Conservation (phyloP, 805 yeast species). For the Jamesozyma piceae region DNA sequence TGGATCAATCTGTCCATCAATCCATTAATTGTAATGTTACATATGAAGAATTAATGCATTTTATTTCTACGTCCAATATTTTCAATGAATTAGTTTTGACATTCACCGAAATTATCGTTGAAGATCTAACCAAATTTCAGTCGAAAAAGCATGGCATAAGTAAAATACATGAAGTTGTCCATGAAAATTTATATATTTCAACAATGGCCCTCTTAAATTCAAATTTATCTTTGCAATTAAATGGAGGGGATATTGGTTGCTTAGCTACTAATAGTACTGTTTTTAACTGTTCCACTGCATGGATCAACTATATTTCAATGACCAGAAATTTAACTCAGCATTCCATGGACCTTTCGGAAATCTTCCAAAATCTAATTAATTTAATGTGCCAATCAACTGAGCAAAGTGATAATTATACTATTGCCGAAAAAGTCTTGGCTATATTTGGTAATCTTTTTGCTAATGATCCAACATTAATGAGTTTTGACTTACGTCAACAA, state of each 20-base stretch:
- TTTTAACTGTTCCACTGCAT: conserved; percentile 22
- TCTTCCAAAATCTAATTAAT: conserved; percentile 22
- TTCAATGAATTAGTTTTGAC: conserved; percentile 20
- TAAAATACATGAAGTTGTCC: conserved; percentile 25
- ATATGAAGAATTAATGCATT: conserved; percentile 19
- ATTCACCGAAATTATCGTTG: conserved; percentile 28
- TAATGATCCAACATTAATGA: conserved; percentile 24
- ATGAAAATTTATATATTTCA: conserved; percentile 26
- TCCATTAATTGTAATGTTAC: conserved; percentile 13
- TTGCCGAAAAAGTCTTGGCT: conserved; percentile 20
- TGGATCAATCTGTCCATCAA: conserved; percentile 6
- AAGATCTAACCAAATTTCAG: conserved; percentile 28
- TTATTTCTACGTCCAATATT: conserved; percentile 15
- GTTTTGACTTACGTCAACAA: conserved; percentile 23
- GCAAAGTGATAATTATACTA: conserved; percentile 17
- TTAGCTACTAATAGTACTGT: conserved; percentile 10
- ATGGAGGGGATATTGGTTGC: conserved; percentile 1
- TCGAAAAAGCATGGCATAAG: conserved; percentile 20
- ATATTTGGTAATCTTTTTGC: conserved; percentile 25
- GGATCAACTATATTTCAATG: conserved; percentile 27
- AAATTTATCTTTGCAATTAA: conserved; percentile 12
- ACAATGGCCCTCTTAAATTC: conserved; percentile 25
- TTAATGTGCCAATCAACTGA: conserved; percentile 25
- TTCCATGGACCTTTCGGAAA: conserved; percentile 24
- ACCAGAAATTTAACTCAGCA: conserved; percentile 22